phyloP scores from a whole-genome alignment of 2,329 filamentous ascomycete genomes.

The Alternaria sp. region DNA sequence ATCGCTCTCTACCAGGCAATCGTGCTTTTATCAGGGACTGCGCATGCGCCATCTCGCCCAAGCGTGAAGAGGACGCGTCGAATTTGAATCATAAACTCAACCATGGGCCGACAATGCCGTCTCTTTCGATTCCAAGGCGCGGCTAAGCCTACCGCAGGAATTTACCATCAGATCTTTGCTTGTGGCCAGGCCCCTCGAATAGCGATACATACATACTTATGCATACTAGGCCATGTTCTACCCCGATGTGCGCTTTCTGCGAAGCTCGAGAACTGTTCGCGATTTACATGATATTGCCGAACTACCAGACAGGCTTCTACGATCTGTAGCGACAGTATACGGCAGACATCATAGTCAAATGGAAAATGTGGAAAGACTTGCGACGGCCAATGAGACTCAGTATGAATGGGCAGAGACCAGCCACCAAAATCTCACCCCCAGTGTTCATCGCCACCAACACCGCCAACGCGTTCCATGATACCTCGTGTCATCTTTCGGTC shows the following conservation, averaged over 20 bases:
- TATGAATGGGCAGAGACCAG: background rate
- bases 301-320: background rate
- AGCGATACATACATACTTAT: background rate
- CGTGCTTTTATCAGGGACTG: background rate
- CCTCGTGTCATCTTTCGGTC: background rate
- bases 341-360: background rate
- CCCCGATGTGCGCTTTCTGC: background rate
- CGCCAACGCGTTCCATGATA: background rate
- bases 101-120: background rate
- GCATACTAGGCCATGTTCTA: background rate
- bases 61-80: background rate
- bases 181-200: background rate
- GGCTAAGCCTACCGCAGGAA: background rate
- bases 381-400: background rate
- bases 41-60: background rate
- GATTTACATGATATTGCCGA: background rate
- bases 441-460: background rate
- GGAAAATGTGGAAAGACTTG: background rate
- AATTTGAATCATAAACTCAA: background rate
- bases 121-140: background rate
- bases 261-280: background rate
- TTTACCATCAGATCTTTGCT: background rate
- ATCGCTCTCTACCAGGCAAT: background rate
- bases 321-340: background rate
- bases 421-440: background rate